phyloP scores from a whole-genome alignment of 306 rosid species.

The Pterocarpus santalinus region DNA sequence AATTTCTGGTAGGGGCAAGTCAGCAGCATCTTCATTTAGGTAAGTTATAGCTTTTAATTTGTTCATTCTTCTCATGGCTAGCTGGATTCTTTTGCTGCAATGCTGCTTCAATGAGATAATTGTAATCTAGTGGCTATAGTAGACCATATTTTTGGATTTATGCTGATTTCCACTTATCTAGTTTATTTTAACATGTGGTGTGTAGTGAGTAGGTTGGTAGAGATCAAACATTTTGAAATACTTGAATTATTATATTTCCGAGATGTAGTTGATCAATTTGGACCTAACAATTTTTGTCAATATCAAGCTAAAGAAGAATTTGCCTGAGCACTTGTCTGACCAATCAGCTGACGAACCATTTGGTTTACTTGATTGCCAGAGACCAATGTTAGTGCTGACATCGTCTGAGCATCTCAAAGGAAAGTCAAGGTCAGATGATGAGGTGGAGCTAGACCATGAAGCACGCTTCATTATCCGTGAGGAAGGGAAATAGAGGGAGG shows the following conservation, averaged over 20 bases:
- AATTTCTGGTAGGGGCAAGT: slow-evolving; percentile 54
- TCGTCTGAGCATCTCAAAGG: slow-evolving; percentile 68
- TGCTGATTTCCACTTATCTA: not conserved
- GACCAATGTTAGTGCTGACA: slow-evolving; percentile 75
- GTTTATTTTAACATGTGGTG: not conserved
- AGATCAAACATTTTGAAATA: not conserved
- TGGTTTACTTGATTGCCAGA: slow-evolving; percentile 86
- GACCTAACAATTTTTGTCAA: slow-evolving; percentile 35
- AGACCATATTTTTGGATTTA: not conserved
- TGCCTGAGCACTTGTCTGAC: slow-evolving; percentile 68
- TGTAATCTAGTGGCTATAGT: not conserved
- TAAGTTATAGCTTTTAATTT: slow-evolving; percentile 50
- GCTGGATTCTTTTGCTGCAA: slow-evolving; percentile 12
- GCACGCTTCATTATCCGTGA: slow-evolving; percentile 84
- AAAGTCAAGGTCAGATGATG: slow-evolving; percentile 67
- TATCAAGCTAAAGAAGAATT: slow-evolving; percentile 59
- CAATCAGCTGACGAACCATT: slow-evolving; percentile 90
- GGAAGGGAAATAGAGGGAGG: slow-evolving; percentile 56
- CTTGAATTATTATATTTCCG: not conserved
- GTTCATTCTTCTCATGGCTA: slow-evolving; percentile 30
- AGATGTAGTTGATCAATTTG: not conserved
- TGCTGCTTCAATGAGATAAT: not conserved
- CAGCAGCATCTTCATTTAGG: slow-evolving; percentile 76
- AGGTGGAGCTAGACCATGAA: slow-evolving; percentile 75
- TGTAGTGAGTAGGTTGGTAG: not conserved